Conservation (phyloP, 371 early-diverging fungal genomes). For the Mucor lusitanicus region DNA sequence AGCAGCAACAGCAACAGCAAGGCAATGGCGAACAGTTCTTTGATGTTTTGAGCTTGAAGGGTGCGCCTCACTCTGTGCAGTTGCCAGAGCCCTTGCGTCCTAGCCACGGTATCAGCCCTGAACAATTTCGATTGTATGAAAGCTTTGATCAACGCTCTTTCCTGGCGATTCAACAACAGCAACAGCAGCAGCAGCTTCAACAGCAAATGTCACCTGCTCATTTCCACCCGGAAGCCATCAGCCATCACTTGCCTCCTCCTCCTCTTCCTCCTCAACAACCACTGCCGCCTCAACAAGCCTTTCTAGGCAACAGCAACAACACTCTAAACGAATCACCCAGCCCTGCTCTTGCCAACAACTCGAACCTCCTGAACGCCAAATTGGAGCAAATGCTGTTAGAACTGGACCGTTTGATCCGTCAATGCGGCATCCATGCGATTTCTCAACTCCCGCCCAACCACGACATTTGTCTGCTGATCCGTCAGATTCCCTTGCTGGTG, state of each 20-base stretch:
- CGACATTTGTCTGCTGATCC: constrained; percentile 71
- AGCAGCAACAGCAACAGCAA: constrained; percentile 49
- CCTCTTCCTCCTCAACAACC: too few species aligned
- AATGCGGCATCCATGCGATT: constrained; percentile 53
- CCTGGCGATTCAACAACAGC: constrained; percentile 23
- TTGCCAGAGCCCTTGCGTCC: constrained; percentile 83
- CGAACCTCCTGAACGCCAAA: constrained; percentile 57
- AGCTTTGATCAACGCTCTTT: constrained; percentile 23
- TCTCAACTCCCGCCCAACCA: constrained; percentile 77
- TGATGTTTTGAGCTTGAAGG: constrained; percentile 76
- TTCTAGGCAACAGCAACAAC: too few species aligned
- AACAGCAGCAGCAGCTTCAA: constrained; percentile 14
- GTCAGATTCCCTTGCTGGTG: constrained; percentile 71
- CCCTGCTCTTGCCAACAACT: constrained; percentile 8
- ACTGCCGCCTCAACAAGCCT: constrained; percentile 1
- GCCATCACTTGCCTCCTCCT: constrained; percentile 1
- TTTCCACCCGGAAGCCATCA: constrained; percentile 32
- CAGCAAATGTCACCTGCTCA: constrained; percentile 29
- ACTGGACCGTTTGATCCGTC: constrained; percentile 70
- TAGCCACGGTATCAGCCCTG: constrained; percentile 72
- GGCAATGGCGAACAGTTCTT: constrained; percentile 74
- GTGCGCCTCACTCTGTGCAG: constrained; percentile 74
- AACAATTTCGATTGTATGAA: constrained; percentile 50
- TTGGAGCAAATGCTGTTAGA: constrained; percentile 69
- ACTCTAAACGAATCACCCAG: constrained; percentile 19